phyloP scores from a whole-genome alignment of 805 yeast genomes.

The Hanseniaspora jakobsenii region DNA sequence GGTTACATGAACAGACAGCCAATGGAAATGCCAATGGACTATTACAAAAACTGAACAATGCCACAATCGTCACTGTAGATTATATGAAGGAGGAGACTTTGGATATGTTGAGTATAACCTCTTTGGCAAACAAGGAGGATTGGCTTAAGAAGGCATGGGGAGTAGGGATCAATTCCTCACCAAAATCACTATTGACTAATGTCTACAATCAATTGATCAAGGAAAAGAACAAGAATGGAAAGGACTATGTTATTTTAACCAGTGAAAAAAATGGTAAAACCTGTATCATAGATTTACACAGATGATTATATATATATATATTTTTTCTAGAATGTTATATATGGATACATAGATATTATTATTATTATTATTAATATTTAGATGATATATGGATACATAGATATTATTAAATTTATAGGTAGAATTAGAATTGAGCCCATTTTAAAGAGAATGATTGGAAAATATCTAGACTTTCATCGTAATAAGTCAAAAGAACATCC shows the following conservation, averaged over 20 bases:
- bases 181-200: constrained; percentile 65
- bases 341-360: too few relatives aligned
- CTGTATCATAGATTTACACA: constrained; percentile 52
- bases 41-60: constrained; percentile 42
- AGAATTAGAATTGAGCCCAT: constrained; percentile 13
- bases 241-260: constrained; percentile 62
- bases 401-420: too few relatives aligned
- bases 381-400: too few relatives aligned
- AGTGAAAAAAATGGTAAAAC: constrained; percentile 70
- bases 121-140: constrained; percentile 66
- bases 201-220: constrained; percentile 61
- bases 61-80: constrained; percentile 72
- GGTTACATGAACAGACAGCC: constrained; percentile 65
- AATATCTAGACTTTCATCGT: background rate
- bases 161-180: constrained; percentile 65
- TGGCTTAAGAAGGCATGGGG: constrained; percentile 62
- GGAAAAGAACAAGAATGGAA: constrained; percentile 54
- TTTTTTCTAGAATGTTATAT: too few relatives aligned
- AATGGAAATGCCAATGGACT: constrained; percentile 45
- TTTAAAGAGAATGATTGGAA: constrained; percentile 9
- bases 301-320: too few relatives aligned
- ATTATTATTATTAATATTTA: too few relatives aligned
- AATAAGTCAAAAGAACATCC: background rate
- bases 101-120: constrained; percentile 68
- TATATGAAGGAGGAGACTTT: constrained; percentile 67